phyloP scores from a whole-genome alignment of 176 grass and related monocot species.

The Microstegium vimineum region DNA sequence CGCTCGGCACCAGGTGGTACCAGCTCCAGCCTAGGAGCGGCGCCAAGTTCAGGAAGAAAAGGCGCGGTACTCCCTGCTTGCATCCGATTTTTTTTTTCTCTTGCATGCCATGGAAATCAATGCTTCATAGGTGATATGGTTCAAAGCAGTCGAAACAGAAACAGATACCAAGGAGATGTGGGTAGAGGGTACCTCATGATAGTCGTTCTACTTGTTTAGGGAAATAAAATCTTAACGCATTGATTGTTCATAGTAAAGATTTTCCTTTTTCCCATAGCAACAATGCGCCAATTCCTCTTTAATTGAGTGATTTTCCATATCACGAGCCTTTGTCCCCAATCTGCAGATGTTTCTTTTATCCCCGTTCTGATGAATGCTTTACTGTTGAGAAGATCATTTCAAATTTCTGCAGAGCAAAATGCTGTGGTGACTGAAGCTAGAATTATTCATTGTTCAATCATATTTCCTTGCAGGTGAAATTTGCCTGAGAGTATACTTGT shows the following conservation, averaged over 20 bases:
- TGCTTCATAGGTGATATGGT: neutral
- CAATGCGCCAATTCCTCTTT: neutral
- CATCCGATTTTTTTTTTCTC: neutral
- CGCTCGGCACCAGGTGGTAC: slow-evolving; percentile 71
- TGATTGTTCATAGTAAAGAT: neutral
- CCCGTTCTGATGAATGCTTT: neutral
- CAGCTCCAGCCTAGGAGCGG: slow-evolving; percentile 59
- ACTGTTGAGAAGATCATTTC: neutral
- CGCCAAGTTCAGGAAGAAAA: slow-evolving; percentile 68
- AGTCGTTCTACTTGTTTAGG: neutral
- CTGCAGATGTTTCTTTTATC: neutral
- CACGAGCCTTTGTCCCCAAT: neutral
- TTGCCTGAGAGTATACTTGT: slow-evolving; percentile 52
- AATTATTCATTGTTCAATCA: neutral
- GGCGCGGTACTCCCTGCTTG: slow-evolving; percentile 44
- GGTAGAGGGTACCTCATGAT: neutral
- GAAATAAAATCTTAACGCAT: neutral
- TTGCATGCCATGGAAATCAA: neutral
- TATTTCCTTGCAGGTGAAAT: slow-evolving; percentile 72
- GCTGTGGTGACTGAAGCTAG: neutral
- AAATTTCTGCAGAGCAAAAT: neutral
- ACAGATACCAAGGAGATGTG: neutral
- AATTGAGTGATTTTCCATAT: neutral
- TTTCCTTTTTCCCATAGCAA: neutral
- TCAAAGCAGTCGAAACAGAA: neutral